Percentiles rank a stretch among this genome's conserved stretches.
Conservation (phyloP, 2,329 filamentous ascomycete species). For the Celoporthe dispersa region DNA sequence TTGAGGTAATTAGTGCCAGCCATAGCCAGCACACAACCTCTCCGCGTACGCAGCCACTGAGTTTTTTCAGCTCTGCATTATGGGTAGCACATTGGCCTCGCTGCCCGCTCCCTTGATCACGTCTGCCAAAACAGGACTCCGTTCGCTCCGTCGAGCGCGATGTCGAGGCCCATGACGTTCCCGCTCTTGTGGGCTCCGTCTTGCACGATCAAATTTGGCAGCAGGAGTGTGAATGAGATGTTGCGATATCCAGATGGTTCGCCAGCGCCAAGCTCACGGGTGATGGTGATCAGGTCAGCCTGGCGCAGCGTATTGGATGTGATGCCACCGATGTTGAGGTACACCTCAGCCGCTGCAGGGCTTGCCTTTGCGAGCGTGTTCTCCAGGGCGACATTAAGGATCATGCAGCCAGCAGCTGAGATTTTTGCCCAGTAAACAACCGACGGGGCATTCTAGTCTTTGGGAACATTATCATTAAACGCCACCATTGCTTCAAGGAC, state of each 20-base stretch:
- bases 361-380: conserved; percentile 38
- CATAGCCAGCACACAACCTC: not conserved
- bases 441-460: conserved; percentile 29
- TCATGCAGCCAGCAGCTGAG: conserved; percentile 37
- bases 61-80: conserved; percentile 8
- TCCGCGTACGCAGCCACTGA: not conserved
- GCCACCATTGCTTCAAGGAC: conserved; percentile 23
- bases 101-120: conserved; percentile 6
- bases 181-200: conserved; percentile 2
- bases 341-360: conserved; percentile 41
- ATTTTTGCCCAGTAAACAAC: conserved; percentile 41
- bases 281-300: conserved; percentile 35
- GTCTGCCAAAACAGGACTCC: conserved; percentile 7
- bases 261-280: conserved; percentile 37
- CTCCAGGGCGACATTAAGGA: conserved; percentile 40
- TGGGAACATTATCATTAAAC: conserved; percentile 22
- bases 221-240: conserved; percentile 12
- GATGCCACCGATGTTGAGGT: conserved; percentile 41
- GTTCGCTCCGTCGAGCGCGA: not conserved
- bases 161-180: conserved; percentile 12
- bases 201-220: conserved; percentile 11
- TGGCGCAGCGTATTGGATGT: conserved; percentile 32
- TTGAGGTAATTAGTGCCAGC: conserved; percentile 47
- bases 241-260: conserved; percentile 35
- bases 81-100: conserved; percentile 4